These are phyloP conservation scores for Circinella umbellata DNA, from an alignment of 371 early-diverging fungal species.

Conservation along the genomic window DNA sequence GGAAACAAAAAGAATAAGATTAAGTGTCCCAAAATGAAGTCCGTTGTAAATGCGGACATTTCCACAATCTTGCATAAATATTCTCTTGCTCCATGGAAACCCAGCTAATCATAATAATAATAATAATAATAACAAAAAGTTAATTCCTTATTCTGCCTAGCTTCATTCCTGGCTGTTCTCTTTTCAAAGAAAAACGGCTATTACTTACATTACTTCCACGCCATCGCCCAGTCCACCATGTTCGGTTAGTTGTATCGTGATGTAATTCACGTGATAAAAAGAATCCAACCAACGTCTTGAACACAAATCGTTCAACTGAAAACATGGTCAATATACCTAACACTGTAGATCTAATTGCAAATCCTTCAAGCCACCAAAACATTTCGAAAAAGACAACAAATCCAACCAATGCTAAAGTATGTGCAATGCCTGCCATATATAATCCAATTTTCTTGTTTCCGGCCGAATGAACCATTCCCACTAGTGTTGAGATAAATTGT, in stretches of 20 bases:
- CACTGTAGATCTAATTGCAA: slow-evolving; percentile 61
- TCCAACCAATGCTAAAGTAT: slow-evolving; percentile 62
- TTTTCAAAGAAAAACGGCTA: slow-evolving; percentile 1
- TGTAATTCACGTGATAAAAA: slow-evolving; percentile 83
- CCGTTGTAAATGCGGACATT: slow-evolving; percentile 82
- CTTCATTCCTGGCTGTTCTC: no score
- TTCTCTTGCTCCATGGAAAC: slow-evolving; percentile 67
- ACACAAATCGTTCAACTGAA: slow-evolving; percentile 70
- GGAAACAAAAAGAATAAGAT: slow-evolving; percentile 75
- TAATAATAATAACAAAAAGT: not conserved
- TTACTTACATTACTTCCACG: slow-evolving; percentile 41
- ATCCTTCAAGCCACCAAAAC: slow-evolving; percentile 74
- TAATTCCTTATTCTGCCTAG: not conserved
- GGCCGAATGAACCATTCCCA: slow-evolving; percentile 57
- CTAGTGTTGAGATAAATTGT: slow-evolving; percentile 70
- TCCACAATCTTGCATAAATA: slow-evolving; percentile 87
- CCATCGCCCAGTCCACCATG: slow-evolving; percentile 95
- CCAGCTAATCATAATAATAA: slow-evolving; percentile 1
- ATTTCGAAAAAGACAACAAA: slow-evolving; percentile 64
- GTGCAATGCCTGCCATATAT: slow-evolving; percentile 70
- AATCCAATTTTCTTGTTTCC: slow-evolving; percentile 60
- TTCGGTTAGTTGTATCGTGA: slow-evolving; percentile 78
- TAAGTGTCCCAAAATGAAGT: slow-evolving; percentile 80
- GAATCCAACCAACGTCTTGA: slow-evolving; percentile 70
- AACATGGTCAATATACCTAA: slow-evolving; percentile 72